Evolutionary conservation across 1,139 yeast genomes (phyloP).

Genomic region (Magnusiomyces paraingens): DNA sequence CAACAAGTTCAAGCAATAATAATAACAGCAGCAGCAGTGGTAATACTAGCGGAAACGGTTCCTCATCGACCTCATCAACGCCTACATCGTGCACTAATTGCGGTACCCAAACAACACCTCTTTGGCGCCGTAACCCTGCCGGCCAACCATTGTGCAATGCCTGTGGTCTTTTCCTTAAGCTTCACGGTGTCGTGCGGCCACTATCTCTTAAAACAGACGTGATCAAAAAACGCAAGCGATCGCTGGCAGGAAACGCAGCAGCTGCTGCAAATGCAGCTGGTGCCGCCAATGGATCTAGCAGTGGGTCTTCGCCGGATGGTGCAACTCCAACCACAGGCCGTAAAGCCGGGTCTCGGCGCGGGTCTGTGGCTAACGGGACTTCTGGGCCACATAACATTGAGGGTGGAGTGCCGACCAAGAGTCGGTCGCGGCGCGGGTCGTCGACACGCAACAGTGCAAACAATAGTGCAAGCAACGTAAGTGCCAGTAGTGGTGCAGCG

Average conservation of each 20-base stretch:
- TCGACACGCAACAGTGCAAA: too few species aligned
- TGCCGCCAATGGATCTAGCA: conserved; percentile 1
- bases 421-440: too few species aligned
- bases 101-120: conserved; percentile 86
- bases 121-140: conserved; percentile 90
- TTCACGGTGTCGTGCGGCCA: conserved; percentile 93
- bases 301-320: not conserved
- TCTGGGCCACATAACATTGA: not conserved
- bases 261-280: conserved; percentile 6
- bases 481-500: too few species aligned
- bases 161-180: conserved; percentile 82
- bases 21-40: not conserved
- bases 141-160: conserved; percentile 95
- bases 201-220: conserved; percentile 86
- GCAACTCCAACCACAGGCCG: conserved; percentile 9
- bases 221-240: conserved; percentile 64
- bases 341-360: conserved; percentile 14
- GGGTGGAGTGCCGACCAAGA: not conserved
- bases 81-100: conserved; percentile 68
- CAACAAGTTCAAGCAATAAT: not conserved
- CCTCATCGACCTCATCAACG: conserved; percentile 8
- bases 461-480: too few species aligned
- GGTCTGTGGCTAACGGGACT: not conserved
- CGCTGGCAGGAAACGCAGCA: conserved; percentile 10
- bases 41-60: not conserved